A percentile compares a stretch with the other conserved stretches of the same genome.
These are phyloP conservation scores for Rhynchosporium graminicola DNA, from an alignment of 2,329 filamentous ascomycete species.

Conservation along the genomic window DNA sequence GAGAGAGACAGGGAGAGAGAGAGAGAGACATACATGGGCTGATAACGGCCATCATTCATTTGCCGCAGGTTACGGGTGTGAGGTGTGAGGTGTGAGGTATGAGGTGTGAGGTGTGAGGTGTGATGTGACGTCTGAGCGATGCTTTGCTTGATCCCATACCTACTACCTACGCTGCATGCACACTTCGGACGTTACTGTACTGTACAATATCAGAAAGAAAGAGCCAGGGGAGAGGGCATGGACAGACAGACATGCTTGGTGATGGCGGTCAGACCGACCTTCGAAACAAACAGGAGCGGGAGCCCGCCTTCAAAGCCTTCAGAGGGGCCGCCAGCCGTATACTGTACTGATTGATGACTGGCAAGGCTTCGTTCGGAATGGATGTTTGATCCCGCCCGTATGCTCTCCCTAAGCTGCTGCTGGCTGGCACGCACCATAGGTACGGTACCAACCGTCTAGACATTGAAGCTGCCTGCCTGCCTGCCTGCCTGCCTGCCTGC, in stretches of 20 bases:
- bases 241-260: constrained; percentile 8
- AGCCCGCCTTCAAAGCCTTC: background rate
- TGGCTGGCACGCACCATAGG: too few relatives aligned
- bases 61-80: constrained; percentile 11
- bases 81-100: too few relatives aligned
- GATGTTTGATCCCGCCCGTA: too few relatives aligned
- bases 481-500: too few relatives aligned
- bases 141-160: constrained; percentile 5
- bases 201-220: too few relatives aligned
- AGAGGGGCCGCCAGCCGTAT: background rate
- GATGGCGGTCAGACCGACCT: constrained; percentile 1
- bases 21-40: too few relatives aligned
- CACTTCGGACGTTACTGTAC: constrained; percentile 17
- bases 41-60: background rate
- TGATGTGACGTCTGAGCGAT: constrained; percentile 26
- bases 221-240: constrained; percentile 1
- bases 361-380: background rate
- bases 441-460: too few relatives aligned
- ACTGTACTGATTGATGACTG: too few relatives aligned
- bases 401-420: too few relatives aligned
- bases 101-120: background rate
- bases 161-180: background rate
- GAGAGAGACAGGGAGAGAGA: too few relatives aligned
- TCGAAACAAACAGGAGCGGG: constrained; percentile 29
- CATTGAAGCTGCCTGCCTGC: too few relatives aligned